Evolutionary conservation across 148 eudicot species (phyloP), one percentile per base, ranked within the genome.

Genomic region (Vaccinium corymbosum): DNA sequence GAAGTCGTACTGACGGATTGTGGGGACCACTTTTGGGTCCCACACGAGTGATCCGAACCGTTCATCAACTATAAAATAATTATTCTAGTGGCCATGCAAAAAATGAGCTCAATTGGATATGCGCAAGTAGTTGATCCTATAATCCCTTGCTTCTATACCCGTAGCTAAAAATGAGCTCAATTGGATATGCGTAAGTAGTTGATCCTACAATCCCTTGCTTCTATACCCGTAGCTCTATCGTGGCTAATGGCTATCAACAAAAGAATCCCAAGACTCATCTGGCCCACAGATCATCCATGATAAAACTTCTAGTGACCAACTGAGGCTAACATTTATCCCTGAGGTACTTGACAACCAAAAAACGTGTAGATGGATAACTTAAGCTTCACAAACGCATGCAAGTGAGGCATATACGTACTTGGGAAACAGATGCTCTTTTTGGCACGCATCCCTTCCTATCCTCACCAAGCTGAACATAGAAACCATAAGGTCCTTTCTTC

Each of bases 401-500:
- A 76, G 50, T 10, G 38, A 75, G 56, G 52, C 2, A 25, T 78
- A 19, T 80, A 68, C 73, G 53, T 82, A 96, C 99, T 88, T 88
- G 92, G 75, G 93, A 83, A 80, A 91, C 85, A 22, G 96, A 88
- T 51, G 98, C 91, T 84, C 99, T 90, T 87, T 97, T 97, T 35
- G 97, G 97, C 56, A 82, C 48, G 84, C 91, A 84, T 81, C 99
- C 99, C 87, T 92, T 95, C 83, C 93, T 92, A 88, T 97, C 97
- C 86, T 93, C 99, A 85, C 99, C 98, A 82, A 97, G 98, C 90
- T 97, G 99, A 76, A 95, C 88, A 90, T 97, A 97, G 87, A 78
- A 59, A 81, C 99, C 99, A 85, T 90, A 97, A 77, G 99, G 99
- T 50, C 99, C 99, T 66, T 85, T 83, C 89, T 97, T 97, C 81